These are phyloP conservation scores for Coemansia sp. DNA, from an alignment of 192 early-diverging fungal species.

Conservation along the genomic window DNA sequence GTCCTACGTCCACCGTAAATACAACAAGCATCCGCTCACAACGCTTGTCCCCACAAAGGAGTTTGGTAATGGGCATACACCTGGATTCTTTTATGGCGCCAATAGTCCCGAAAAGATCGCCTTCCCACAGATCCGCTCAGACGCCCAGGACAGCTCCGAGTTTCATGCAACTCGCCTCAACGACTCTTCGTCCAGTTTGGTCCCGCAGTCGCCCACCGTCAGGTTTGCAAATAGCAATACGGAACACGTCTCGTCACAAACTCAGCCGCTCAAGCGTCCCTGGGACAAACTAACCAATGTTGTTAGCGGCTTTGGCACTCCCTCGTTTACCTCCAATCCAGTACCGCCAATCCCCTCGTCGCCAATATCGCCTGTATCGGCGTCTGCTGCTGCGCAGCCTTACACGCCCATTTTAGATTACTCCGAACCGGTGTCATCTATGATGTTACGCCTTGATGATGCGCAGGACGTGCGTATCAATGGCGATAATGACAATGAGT, in stretches of 20 bases:
- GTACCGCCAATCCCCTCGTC: not conserved
- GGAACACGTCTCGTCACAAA: not conserved
- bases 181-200: not conserved
- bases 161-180: not conserved
- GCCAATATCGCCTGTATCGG: not conserved
- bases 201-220: not conserved
- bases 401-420: not conserved
- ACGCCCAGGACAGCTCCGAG: not conserved
- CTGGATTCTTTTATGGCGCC: not conserved
- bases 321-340: not conserved
- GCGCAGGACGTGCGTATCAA: not conserved
- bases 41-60: not conserved
- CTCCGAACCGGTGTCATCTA: not conserved
- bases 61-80: not conserved
- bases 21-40: not conserved
- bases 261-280: not conserved
- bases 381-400: not conserved
- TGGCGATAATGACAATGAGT: not conserved
- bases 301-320: not conserved
- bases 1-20: not conserved
- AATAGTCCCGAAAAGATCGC: not conserved
- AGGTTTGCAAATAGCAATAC: not conserved
- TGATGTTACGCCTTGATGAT: not conserved
- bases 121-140: not conserved
- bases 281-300: not conserved